A percentile compares a stretch with the other conserved stretches of the same genome.
phyloP scores from a whole-genome alignment of 495 filamentous ascomycete species.

The Sphaerosporella brunnea region DNA sequence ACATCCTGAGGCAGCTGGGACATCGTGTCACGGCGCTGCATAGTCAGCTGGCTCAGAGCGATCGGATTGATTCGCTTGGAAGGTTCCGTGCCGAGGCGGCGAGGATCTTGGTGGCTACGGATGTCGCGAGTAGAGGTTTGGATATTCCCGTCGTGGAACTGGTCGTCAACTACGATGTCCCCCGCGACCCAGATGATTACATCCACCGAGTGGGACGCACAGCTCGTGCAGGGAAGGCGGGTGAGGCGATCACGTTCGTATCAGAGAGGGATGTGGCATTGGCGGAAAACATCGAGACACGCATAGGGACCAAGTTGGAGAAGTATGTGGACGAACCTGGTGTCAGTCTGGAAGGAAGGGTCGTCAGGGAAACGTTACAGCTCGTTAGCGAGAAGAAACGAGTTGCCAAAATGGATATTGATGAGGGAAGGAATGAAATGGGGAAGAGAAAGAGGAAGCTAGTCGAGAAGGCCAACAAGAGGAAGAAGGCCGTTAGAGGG shows the following conservation, averaged over 20 bases:
- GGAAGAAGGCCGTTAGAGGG: too few species aligned
- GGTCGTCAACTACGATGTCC: constrained; percentile 90
- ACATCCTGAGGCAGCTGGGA: constrained; percentile 61
- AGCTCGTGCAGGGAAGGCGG: constrained; percentile 67
- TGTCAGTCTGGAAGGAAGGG: constrained; percentile 73
- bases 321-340: constrained; percentile 63
- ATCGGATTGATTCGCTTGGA: constrained; percentile 70
- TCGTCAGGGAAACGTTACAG: constrained; percentile 69
- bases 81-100: constrained; percentile 86
- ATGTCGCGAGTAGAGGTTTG: constrained; percentile 87
- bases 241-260: constrained; percentile 72
- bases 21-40: constrained; percentile 87
- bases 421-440: constrained; percentile 72
- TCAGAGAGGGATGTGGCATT: constrained; percentile 82
- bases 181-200: constrained; percentile 89
- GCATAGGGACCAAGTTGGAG: constrained; percentile 65
- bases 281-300: constrained; percentile 67
- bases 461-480: constrained; percentile 30
- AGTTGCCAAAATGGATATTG: constrained; percentile 72
- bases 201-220: constrained; percentile 93
- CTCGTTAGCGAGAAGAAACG: constrained; percentile 80
- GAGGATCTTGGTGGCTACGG: constrained; percentile 79
- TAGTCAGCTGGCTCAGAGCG: constrained; percentile 61
- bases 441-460: constrained; percentile 52
- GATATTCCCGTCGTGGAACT: constrained; percentile 85